These are phyloP conservation scores for Hypoxylon subgilvum DNA, from an alignment of 495 filamentous ascomycete genomes.

Conservation along the genomic window DNA sequence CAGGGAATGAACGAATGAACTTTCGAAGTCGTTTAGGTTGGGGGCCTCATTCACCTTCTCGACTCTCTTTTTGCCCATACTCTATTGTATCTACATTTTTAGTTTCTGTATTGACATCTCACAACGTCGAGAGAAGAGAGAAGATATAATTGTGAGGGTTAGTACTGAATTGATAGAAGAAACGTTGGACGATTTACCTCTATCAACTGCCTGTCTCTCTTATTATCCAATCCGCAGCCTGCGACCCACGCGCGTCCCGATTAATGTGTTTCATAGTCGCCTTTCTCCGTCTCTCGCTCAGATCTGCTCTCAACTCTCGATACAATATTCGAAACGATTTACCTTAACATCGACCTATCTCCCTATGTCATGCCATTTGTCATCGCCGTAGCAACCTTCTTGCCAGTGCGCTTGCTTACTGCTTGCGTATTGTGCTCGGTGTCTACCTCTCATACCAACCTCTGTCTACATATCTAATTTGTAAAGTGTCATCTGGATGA, in stretches of 20 bases:
- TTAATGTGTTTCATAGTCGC: slow-evolving; percentile 38
- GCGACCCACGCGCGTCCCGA: slow-evolving; percentile 35
- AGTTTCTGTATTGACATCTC: slow-evolving; percentile 6
- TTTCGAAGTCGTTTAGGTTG: background rate
- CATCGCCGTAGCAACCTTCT: slow-evolving; percentile 17
- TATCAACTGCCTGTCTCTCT: slow-evolving; percentile 30
- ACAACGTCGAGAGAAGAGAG: background rate
- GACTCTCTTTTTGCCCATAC: background rate
- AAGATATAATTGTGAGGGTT: slow-evolving; percentile 6
- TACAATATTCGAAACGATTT: slow-evolving; percentile 28
- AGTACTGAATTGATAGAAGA: slow-evolving; percentile 8
- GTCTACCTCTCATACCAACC: slow-evolving; percentile 8
- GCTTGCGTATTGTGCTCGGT: slow-evolving; percentile 28
- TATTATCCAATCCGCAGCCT: slow-evolving; percentile 12
- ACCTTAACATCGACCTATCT: slow-evolving; percentile 12
- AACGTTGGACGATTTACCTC: slow-evolving; percentile 21
- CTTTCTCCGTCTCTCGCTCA: slow-evolving; percentile 30
- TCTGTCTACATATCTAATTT: slow-evolving; percentile 25
- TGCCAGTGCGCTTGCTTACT: slow-evolving; percentile 30
- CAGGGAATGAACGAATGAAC: slow-evolving; percentile 21
- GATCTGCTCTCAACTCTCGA: slow-evolving; percentile 27
- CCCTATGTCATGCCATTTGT: slow-evolving; percentile 35
- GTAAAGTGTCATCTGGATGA: slow-evolving; percentile 37
- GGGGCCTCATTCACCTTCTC: no score
- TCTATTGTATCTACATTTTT: no score